phyloP scores from a whole-genome alignment of 805 yeast genomes.

The Ogataea trehalophila region DNA sequence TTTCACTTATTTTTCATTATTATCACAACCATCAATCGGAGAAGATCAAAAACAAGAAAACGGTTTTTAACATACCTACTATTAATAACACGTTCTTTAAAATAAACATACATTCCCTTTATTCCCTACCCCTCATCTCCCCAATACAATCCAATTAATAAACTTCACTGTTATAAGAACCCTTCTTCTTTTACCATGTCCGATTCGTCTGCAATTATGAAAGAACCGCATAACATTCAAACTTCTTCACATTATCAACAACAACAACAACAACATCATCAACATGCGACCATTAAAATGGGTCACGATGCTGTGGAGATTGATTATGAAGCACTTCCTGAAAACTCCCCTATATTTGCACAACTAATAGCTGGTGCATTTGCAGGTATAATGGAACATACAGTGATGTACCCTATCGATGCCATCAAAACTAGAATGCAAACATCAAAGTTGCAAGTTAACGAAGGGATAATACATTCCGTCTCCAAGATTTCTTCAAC shows the following conservation, averaged over 20 bases:
- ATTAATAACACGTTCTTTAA: no score
- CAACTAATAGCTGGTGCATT: conserved; percentile 92
- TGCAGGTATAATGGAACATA: conserved; percentile 99
- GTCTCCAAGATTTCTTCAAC: conserved; percentile 72
- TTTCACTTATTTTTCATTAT: no score
- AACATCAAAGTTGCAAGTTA: conserved; percentile 32
- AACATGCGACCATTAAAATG: conserved; percentile 4
- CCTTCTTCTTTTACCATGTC: not conserved
- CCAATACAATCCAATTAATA: no score
- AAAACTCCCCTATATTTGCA: conserved; percentile 73
- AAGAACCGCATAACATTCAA: not conserved
- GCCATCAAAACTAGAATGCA: conserved; percentile 97
- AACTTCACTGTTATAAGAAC: not conserved
- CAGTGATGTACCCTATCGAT: conserved; percentile 94
- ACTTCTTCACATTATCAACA: conserved; percentile 1
- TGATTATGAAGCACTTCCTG: conserved; percentile 92
- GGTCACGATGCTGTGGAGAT: conserved; percentile 39
- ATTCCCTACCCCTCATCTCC: no score
- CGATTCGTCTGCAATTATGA: not conserved
- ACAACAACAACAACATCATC: not conserved
- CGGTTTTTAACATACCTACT: no score
- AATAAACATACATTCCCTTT: no score
- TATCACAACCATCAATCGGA: no score
- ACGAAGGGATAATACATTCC: conserved; percentile 53
- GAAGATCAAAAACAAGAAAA: no score